phyloP scores from a whole-genome alignment of 2,329 filamentous ascomycete species.

The Cucurbitaria berberidis region DNA sequence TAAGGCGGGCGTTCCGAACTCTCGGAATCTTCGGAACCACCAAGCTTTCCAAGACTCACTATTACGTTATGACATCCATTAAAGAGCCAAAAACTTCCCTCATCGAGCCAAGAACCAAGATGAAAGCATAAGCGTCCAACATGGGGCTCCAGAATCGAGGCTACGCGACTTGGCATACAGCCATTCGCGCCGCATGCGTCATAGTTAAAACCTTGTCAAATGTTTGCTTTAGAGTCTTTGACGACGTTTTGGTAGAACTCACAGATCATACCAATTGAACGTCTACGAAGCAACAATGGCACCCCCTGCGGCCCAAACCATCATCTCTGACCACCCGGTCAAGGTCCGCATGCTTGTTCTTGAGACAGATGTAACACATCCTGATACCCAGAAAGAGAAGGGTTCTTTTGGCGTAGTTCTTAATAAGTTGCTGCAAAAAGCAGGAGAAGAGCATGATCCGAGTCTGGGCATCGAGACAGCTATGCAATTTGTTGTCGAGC shows the following conservation, averaged over 20 bases:
- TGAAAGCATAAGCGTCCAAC: conserved; percentile 13
- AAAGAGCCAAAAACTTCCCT: conserved; percentile 9
- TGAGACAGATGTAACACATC: conserved; percentile 64
- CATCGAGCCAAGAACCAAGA: conserved; percentile 25
- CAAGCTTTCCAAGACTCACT: conserved; percentile 22
- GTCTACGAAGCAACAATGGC: conserved; percentile 22
- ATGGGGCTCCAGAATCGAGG: conserved; percentile 14
- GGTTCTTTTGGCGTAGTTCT: conserved; percentile 63
- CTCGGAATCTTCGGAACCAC: conserved; percentile 16
- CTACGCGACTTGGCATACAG: background rate
- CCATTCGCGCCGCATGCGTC: conserved; percentile 13
- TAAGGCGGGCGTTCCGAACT: conserved; percentile 2
- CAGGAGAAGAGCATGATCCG: conserved; percentile 61
- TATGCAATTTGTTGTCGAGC: conserved; percentile 61
- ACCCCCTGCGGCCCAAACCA: conserved; percentile 28
- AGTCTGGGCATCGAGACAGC: conserved; percentile 62
- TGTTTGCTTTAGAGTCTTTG: conserved; percentile 2
- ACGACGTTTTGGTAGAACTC: background rate
- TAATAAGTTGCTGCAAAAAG: conserved; percentile 58
- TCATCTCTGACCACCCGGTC: conserved; percentile 33
- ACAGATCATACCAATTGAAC: background rate
- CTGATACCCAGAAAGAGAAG: conserved; percentile 56
- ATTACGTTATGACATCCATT: conserved; percentile 23
- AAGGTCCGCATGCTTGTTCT: conserved; percentile 60
- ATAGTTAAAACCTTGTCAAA: conserved; percentile 11